Percentiles rank a stretch among this genome's conserved stretches.
Evolutionary conservation across 2,329 filamentous ascomycete species (phyloP).

Genomic region (Calonectria pseudoturangicola): DNA sequence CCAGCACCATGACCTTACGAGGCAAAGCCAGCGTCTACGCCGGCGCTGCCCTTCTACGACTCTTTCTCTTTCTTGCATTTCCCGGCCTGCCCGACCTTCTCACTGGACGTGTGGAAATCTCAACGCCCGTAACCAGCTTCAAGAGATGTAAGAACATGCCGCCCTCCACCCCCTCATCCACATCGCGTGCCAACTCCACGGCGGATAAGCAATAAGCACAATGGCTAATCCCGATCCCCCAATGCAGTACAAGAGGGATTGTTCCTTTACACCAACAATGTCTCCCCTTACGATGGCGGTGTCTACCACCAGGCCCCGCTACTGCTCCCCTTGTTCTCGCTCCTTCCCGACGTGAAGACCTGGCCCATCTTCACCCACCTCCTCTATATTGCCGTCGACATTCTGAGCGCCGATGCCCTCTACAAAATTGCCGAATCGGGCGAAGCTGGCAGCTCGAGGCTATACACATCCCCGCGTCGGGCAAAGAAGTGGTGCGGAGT

Average conservation of each 20-base stretch:
- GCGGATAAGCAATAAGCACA: neutral
- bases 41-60: slow-evolving; percentile 84
- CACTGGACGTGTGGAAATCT: slow-evolving; percentile 94
- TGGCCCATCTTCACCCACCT: slow-evolving; percentile 85
- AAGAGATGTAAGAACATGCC: slow-evolving; percentile 85
- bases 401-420: slow-evolving; percentile 88
- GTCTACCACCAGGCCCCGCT: slow-evolving; percentile 89
- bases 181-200: neutral
- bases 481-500: slow-evolving; percentile 83
- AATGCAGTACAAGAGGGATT: slow-evolving; percentile 84
- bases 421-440: slow-evolving; percentile 87
- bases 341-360: slow-evolving; percentile 82
- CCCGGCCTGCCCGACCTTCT: slow-evolving; percentile 89
- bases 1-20: slow-evolving; percentile 63
- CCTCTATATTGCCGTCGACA: slow-evolving; percentile 87
- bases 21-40: slow-evolving; percentile 77
- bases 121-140: slow-evolving; percentile 97
- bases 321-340: slow-evolving; percentile 91
- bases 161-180: slow-evolving; percentile 41
- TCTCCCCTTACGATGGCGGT: slow-evolving; percentile 97
- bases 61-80: slow-evolving; percentile 87
- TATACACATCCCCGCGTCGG: slow-evolving; percentile 87
- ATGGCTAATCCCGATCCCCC: slow-evolving; percentile 26
- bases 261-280: slow-evolving; percentile 96
- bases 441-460: slow-evolving; percentile 82